Evolutionary conservation across 1,284 basidiomycete genomes (phyloP), one percentile per base, ranked within the genome.

Genomic region (Ceratobasidium sp.): DNA sequence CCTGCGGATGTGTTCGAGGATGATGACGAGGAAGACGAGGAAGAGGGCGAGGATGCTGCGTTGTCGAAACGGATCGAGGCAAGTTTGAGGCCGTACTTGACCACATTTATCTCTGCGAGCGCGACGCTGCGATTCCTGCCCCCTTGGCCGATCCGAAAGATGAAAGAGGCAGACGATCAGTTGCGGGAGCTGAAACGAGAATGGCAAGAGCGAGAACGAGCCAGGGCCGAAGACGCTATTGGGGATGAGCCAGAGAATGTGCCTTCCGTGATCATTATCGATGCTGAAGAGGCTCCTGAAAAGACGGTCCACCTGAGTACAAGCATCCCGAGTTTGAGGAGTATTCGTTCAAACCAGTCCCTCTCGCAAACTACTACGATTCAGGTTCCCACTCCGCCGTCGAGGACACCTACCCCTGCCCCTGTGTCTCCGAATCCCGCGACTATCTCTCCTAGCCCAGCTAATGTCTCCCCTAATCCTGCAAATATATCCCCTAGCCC

Each of bases 81-180:
- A 71, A 90, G 93, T 0, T 84, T 97, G 16, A 86, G 91, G 50
- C 92, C 93, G 0, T 98, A 97, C 79, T 83, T 86, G 75, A 88
- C 84, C 73, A 96, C 92, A 0, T 93, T 94, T 76, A 91, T 97
- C 28, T 97, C 94, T 0, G 92, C 94, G 39, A 97, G 94, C 5
- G 92, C 95, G 0, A 93, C 94, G 0, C 84, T 98, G 46, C 88
- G 92, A 12, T 96, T 97, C 79, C 91, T 91, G 14, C 95, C 96
- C 16, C 96, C 96, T 0, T 90, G 92, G 77, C 92, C 94, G 1
- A 87, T 98, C 39, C 84, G 88, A 3, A 86, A 87, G 73, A 96
- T 98, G 93, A 92, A 92, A 76, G 89, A 93, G 75, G 83, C 97
- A 9, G 94, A 97, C 76, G 87, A 90, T 34, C 85, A 88, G 72